A percentile compares a stretch with the other conserved stretches of the same genome.
phyloP scores from a whole-genome alignment of 805 yeast genomes.

The Cyberlindnera xylosilytica region DNA sequence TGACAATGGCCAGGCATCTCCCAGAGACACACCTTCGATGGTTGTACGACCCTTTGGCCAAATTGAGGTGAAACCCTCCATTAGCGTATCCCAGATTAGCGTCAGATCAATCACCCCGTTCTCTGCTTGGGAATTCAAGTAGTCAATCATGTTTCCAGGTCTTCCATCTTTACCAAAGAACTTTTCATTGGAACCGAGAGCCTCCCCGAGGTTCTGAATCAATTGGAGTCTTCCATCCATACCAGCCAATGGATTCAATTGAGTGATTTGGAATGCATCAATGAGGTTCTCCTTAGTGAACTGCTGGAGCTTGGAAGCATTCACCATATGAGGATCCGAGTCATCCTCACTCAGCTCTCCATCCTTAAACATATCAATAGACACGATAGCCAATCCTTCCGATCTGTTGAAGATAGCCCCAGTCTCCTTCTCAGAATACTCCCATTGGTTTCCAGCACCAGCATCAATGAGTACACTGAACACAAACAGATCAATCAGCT shows the following conservation, averaged over 20 bases:
- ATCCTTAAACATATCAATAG: slow-evolving; percentile 48
- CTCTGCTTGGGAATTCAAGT: slow-evolving; percentile 30
- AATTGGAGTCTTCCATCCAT: slow-evolving; percentile 50
- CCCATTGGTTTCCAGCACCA: slow-evolving; percentile 65
- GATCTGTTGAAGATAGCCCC: slow-evolving; percentile 40
- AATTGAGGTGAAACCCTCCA: slow-evolving; percentile 53
- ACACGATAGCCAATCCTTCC: slow-evolving; percentile 65
- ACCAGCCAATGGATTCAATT: slow-evolving; percentile 49
- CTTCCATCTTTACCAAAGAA: slow-evolving; percentile 47
- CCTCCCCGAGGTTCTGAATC: slow-evolving; percentile 45
- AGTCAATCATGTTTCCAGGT: slow-evolving; percentile 55
- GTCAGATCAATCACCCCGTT: slow-evolving; percentile 38
- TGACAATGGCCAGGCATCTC: slow-evolving; percentile 59
- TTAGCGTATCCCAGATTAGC: slow-evolving; percentile 50
- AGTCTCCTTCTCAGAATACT: slow-evolving; percentile 37
- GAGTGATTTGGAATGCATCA: slow-evolving; percentile 46
- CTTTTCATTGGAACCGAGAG: slow-evolving; percentile 36
- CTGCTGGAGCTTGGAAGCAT: slow-evolving; percentile 37
- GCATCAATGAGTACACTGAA: slow-evolving; percentile 64
- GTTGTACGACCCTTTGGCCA: slow-evolving; percentile 61
- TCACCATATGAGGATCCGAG: slow-evolving; percentile 39
- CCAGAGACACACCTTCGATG: slow-evolving; percentile 49
- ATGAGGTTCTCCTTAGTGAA: slow-evolving; percentile 36
- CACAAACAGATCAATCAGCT: slow-evolving; percentile 54
- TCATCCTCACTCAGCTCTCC: slow-evolving; percentile 43